Conservation (phyloP, 345 rosid genomes). For the Sapria himalayana region DNA sequence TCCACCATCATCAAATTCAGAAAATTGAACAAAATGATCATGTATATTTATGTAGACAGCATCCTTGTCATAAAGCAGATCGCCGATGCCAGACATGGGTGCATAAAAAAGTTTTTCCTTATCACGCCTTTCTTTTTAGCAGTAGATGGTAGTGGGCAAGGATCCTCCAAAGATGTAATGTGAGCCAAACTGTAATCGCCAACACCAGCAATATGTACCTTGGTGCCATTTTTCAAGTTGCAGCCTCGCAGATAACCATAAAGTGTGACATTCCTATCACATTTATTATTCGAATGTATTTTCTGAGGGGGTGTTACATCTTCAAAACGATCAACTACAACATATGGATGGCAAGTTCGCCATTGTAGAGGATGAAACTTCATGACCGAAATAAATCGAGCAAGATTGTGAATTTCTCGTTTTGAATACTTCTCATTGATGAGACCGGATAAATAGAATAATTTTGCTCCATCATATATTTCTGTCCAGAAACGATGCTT, state of each 20-base stretch:
- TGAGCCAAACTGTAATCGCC: slow-evolving; percentile 77
- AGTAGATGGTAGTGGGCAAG: slow-evolving; percentile 90
- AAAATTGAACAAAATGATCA: slow-evolving; percentile 74
- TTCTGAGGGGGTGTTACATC: slow-evolving; percentile 82
- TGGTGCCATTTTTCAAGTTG: slow-evolving; percentile 70
- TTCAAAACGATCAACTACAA: slow-evolving; percentile 80
- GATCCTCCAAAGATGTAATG: slow-evolving; percentile 62
- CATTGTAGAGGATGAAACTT: slow-evolving; percentile 62
- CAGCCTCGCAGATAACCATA: slow-evolving; percentile 93
- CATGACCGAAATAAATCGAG: slow-evolving; percentile 59
- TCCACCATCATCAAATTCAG: slow-evolving; percentile 45
- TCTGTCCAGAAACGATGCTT: slow-evolving; percentile 98
- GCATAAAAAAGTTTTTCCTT: slow-evolving; percentile 85
- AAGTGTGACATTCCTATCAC: slow-evolving; percentile 66
- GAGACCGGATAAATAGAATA: slow-evolving; percentile 81
- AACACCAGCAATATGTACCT: slow-evolving; percentile 99
- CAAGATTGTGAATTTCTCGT: slow-evolving; percentile 75
- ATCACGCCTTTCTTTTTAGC: slow-evolving; percentile 73
- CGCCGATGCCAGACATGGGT: slow-evolving; percentile 97
- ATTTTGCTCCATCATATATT: slow-evolving; percentile 68
- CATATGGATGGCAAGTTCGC: slow-evolving; percentile 84
- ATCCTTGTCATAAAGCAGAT: slow-evolving; percentile 84
- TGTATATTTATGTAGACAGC: slow-evolving; percentile 90
- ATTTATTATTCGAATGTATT: slow-evolving; percentile 45
- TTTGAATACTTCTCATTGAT: slow-evolving; percentile 59